Base-by-base conservation (phyloP, 345 rosid species). In the Nephelium lappaceum region DNA sequence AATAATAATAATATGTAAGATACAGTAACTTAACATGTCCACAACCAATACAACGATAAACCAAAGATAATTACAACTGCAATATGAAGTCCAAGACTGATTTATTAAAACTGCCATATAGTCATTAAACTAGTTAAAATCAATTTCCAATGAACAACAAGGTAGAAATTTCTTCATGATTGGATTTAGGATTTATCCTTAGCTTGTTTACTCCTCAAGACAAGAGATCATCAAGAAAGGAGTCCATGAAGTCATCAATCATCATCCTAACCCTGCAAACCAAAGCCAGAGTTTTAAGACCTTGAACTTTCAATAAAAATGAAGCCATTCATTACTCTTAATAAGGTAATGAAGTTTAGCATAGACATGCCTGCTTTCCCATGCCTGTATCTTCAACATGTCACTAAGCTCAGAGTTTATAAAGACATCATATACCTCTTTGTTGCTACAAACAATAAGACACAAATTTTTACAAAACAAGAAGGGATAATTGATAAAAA, bases 191-290 rank as follows among this genome's bases (percentile, higher is more conserved):
- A 31, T 31, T 75, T 12, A 11, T 70, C 15, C 0, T 15, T 0
- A 45, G 19, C 66, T 21, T 73, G 74, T 15, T 7, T 38, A 8
- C 21, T 71, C 19, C 69, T 51, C 24, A 38, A 21, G 5, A 65
- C 4, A 75, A 39, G 2, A n/a, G 66, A 51, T 61, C 75, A 16
- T 27, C 55, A 21, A 75, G 60, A 14, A 78, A 23, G 51, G 79
- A 64, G 24, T 84, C 39, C 69, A 75, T 0, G 69, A 84, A 78
- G 4, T 78, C 86, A 0, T 81, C 3, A 31, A 31, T 31, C 36
- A 31, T 31, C 82, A 4, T 43, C 78, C 79, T 71, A 76, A 2
- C 2, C 66, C 87, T 81, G 83, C 62, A 79, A 47, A 58, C 12
- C 23, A 24, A 19, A 23, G 25, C 9, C 25, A 74, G 5, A 41